These are phyloP conservation scores for Cystobasidium tubakii DNA, from an alignment of 768 basidiomycete species.

Conservation along the genomic window DNA sequence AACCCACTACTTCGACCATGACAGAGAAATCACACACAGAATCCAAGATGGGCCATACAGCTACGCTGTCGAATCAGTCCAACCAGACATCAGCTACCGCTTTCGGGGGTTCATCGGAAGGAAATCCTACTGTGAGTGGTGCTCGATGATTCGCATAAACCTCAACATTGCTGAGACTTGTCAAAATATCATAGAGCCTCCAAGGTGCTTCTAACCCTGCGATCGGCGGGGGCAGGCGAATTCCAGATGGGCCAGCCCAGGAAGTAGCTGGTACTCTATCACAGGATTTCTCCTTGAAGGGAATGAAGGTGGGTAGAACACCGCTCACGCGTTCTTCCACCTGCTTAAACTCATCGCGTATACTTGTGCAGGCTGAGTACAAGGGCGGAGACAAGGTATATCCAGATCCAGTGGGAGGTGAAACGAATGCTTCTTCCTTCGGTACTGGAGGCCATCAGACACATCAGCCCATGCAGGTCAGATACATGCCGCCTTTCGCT, in stretches of 20 bases:
- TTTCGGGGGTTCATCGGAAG: background rate
- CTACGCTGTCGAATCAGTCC: background rate
- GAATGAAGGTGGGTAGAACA: constrained; percentile 15
- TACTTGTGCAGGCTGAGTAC: constrained; percentile 13
- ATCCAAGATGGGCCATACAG: constrained; percentile 1
- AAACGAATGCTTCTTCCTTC: background rate
- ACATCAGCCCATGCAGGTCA: constrained; percentile 1
- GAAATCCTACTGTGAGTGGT: background rate
- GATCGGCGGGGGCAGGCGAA: background rate
- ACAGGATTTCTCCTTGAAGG: constrained; percentile 14
- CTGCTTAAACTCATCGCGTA: background rate
- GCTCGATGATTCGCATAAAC: background rate
- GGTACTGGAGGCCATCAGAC: background rate
- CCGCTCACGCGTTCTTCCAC: background rate
- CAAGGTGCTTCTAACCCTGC: constrained; percentile 25
- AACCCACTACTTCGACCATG: background rate
- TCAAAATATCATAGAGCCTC: constrained; percentile 4
- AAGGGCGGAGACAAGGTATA: constrained; percentile 25
- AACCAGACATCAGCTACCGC: background rate
- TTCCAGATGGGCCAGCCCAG: constrained; percentile 26
- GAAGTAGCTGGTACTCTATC: constrained; percentile 18
- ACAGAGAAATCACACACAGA: background rate
- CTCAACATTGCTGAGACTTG: background rate
- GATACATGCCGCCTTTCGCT: background rate
- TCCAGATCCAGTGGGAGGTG: background rate